Percentiles rank a stretch among this genome's conserved stretches.
Conservation (phyloP, 495 filamentous ascomycete genomes). For the Daldinia decipiens region DNA sequence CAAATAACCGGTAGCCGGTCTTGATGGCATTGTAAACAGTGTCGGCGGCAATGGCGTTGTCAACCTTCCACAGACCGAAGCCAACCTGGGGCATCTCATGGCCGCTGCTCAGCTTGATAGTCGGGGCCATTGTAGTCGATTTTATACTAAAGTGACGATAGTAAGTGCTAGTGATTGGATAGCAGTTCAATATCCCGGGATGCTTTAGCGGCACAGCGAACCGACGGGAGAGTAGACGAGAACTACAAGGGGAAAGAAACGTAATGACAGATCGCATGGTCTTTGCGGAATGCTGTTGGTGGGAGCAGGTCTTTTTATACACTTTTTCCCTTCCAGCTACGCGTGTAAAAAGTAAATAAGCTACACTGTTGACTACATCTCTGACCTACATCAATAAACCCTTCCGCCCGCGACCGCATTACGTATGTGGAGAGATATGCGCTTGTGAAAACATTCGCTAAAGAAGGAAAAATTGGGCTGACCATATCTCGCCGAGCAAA, state of each 20-base stretch:
- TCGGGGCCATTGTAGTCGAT: constrained; percentile 58
- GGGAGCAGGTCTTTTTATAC: constrained; percentile 37
- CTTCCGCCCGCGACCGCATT: constrained; percentile 29
- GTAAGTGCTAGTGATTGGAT: constrained; percentile 6
- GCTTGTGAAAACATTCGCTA: constrained; percentile 20
- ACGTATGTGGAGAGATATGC: constrained; percentile 34
- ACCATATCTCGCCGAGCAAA: constrained; percentile 37
- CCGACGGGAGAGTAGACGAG: constrained; percentile 31
- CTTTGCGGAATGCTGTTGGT: constrained; percentile 20
- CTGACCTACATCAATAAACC: constrained; percentile 24
- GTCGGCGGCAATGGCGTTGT: constrained; percentile 78
- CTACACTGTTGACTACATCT: constrained; percentile 17
- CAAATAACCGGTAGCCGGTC: constrained; percentile 84
- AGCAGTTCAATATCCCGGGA: constrained; percentile 19
- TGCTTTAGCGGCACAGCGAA: constrained; percentile 22
- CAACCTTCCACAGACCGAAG: constrained; percentile 86
- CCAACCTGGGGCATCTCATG: constrained; percentile 89
- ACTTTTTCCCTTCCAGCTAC: constrained; percentile 13
- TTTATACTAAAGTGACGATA: constrained; percentile 29
- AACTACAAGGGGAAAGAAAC: constrained; percentile 27
- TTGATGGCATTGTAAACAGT: constrained; percentile 91
- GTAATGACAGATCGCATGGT: constrained; percentile 33
- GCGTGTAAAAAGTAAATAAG: constrained; percentile 43
- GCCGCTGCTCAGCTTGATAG: constrained; percentile 82
- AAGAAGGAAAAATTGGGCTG: constrained; percentile 25